phyloP scores from a whole-genome alignment of 148 eudicot species.

The Spergularia marina region DNA sequence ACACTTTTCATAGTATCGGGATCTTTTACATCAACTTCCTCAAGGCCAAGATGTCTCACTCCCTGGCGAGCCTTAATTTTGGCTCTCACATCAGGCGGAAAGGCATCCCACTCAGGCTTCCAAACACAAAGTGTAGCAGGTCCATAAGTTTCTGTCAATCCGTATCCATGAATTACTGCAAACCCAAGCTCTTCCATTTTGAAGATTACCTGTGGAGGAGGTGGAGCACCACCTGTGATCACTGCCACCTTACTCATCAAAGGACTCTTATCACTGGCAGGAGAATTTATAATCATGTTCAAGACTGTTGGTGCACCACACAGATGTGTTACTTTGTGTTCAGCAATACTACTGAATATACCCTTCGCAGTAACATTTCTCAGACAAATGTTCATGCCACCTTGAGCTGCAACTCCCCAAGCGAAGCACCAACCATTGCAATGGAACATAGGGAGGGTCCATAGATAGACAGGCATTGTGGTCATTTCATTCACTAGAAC shows the following conservation, averaged over 20 bases:
- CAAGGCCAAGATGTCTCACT: slow-evolving; percentile 27
- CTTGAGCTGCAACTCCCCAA: slow-evolving; percentile 65
- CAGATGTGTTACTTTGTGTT: slow-evolving; percentile 52
- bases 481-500: slow-evolving; percentile 52
- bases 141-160: slow-evolving; percentile 40
- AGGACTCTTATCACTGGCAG: slow-evolving; percentile 16
- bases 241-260: slow-evolving; percentile 39
- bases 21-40: slow-evolving; percentile 35
- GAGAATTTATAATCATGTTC: slow-evolving; percentile 43
- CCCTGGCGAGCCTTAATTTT: slow-evolving; percentile 43
- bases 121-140: slow-evolving; percentile 32
- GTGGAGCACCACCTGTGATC: slow-evolving; percentile 59
- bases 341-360: slow-evolving; percentile 38
- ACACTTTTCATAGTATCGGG: slow-evolving; percentile 33
- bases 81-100: slow-evolving; percentile 28
- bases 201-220: slow-evolving; percentile 35
- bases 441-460: slow-evolving; percentile 88
- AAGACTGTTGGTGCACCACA: slow-evolving; percentile 63
- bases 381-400: slow-evolving; percentile 60
- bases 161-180: slow-evolving; percentile 33
- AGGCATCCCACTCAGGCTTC: slow-evolving; percentile 40
- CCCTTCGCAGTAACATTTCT: slow-evolving; percentile 41
- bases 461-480: slow-evolving; percentile 53
- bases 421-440: slow-evolving; percentile 71
- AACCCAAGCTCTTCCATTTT: slow-evolving; percentile 37